phyloP scores from a whole-genome alignment of 306 rosid species.

The Corylus avellana region DNA sequence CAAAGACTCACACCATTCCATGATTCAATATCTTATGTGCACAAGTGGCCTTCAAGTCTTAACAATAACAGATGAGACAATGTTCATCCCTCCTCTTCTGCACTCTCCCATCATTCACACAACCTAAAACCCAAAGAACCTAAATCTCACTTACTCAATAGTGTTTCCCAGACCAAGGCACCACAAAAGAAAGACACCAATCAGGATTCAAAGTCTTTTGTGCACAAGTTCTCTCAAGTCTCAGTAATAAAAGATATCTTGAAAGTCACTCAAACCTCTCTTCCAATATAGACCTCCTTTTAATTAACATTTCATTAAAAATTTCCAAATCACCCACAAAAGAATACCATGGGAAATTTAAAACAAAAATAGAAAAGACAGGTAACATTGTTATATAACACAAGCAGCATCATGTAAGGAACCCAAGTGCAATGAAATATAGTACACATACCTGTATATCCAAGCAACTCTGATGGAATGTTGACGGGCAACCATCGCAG shows the following conservation, averaged over 20 bases:
- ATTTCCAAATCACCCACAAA: not conserved
- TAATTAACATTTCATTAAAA: not conserved
- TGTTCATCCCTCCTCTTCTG: not conserved
- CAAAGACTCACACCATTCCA: slow-evolving; percentile 14
- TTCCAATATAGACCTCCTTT: not conserved
- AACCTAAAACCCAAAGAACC: not conserved
- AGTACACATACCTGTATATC: slow-evolving; percentile 54
- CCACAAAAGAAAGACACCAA: not conserved
- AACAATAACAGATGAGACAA: not conserved
- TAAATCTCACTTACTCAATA: not conserved
- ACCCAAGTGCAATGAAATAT: slow-evolving; percentile 15
- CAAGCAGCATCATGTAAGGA: not conserved
- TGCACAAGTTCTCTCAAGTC: not conserved
- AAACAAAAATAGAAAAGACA: not conserved
- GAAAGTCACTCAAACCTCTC: not conserved
- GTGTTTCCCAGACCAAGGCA: not conserved
- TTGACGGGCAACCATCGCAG: slow-evolving; percentile 95
- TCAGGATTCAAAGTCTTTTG: not conserved
- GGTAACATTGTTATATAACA: not conserved
- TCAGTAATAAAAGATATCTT: not conserved
- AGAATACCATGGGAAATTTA: not conserved
- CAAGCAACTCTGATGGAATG: slow-evolving; percentile 91
- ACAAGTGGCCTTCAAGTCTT: not conserved
- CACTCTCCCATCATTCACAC: not conserved
- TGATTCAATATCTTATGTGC: not conserved